A percentile compares a stretch with the other conserved stretches of the same genome.
Evolutionary conservation across 23 red algal species (phyloP).

Genomic region (Gracilariopsis chorda): DNA sequence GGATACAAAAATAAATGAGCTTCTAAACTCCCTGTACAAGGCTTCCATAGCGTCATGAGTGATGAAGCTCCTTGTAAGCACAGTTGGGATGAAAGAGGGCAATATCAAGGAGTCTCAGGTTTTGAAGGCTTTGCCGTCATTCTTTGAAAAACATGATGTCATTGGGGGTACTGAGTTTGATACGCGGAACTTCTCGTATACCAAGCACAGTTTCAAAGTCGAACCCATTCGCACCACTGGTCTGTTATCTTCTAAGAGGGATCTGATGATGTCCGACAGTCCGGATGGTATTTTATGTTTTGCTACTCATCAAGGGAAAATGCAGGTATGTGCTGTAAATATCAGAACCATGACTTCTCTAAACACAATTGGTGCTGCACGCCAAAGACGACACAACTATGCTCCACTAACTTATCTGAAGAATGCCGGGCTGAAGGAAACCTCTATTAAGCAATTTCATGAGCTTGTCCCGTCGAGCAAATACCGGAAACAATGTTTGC

Average conservation of each 20-base stretch:
- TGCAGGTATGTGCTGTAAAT: neutral
- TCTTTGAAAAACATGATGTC: neutral
- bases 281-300: neutral
- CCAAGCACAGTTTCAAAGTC: neutral
- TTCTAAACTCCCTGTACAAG: neutral
- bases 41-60: neutral
- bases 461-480: neutral
- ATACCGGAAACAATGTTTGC: neutral
- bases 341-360: slow-evolving; percentile 24
- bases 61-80: slow-evolving; percentile 10
- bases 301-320: neutral
- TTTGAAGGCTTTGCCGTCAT: neutral
- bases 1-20: neutral
- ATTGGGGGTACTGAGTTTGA: neutral
- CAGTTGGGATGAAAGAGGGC: slow-evolving; percentile 4
- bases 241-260: neutral
- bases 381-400: neutral
- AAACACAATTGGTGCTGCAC: neutral
- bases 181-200: neutral
- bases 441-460: neutral
- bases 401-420: neutral
- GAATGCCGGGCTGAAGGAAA: neutral
- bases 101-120: neutral
- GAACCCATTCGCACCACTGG: neutral
- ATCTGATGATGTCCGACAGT: neutral